A percentile compares a stretch with the other conserved stretches of the same genome.
These are phyloP conservation scores for Saccharomycopsis fibuligera DNA, from an alignment of 805 yeast genomes.

Conservation along the genomic window DNA sequence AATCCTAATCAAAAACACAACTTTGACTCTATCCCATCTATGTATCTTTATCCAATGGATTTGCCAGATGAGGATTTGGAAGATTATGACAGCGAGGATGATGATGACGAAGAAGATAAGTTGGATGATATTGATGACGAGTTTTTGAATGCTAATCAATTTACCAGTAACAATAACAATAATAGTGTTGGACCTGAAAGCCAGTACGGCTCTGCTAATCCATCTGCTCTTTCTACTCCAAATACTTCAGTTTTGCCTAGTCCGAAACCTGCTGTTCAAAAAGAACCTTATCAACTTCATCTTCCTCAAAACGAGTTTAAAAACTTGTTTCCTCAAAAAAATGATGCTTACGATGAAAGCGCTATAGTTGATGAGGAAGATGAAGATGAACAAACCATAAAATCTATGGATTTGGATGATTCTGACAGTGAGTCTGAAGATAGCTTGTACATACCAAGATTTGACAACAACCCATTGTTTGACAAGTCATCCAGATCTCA, in stretches of 20 bases:
- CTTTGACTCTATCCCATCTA: constrained; percentile 3
- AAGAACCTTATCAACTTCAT: background rate
- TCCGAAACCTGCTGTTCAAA: constrained; percentile 1
- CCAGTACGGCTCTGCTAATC: background rate
- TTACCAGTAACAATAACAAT: background rate
- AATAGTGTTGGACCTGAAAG: background rate
- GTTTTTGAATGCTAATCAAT: background rate
- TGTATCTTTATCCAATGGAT: constrained; percentile 5
- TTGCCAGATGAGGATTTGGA: constrained; percentile 20
- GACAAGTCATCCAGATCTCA: constrained; percentile 14
- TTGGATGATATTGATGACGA: constrained; percentile 25
- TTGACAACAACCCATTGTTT: background rate
- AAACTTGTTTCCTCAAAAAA: background rate
- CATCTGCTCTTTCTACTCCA: constrained; percentile 4
- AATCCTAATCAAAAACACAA: background rate
- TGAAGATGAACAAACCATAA: background rate
- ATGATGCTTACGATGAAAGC: constrained; percentile 1
- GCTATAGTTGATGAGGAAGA: constrained; percentile 7
- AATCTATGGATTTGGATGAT: constrained; percentile 12
- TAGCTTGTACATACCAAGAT: constrained; percentile 2
- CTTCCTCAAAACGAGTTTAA: background rate
- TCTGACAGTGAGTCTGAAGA: constrained; percentile 13
- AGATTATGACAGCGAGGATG: constrained; percentile 21
- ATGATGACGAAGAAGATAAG: constrained; percentile 36
- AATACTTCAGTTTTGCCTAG: constrained; percentile 11